Evolutionary conservation across 148 eudicot genomes (phyloP).

Genomic region (Cornus controversa): DNA sequence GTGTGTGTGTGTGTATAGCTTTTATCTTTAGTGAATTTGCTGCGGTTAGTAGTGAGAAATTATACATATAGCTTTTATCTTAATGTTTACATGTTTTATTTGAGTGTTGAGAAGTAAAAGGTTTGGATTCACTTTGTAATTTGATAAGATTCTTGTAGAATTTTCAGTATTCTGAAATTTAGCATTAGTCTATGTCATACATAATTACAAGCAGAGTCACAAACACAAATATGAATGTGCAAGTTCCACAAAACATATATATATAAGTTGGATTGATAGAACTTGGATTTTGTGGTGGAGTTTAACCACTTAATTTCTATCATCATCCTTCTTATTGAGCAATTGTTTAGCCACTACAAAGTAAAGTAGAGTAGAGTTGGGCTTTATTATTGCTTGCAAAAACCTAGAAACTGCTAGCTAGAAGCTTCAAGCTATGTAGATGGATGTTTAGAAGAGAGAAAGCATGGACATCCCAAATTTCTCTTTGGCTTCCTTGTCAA

Average conservation of each 20-base stretch:
- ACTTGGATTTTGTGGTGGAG: neutral
- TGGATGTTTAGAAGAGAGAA: constrained; percentile 34
- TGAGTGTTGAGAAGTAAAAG: no score
- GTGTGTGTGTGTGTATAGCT: no score
- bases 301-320: constrained; percentile 4
- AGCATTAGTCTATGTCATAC: no score
- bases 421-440: no score
- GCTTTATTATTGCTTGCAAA: constrained; percentile 18
- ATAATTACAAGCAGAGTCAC: neutral
- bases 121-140: no score
- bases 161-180: no score
- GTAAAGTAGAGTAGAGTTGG: no score
- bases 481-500: constrained; percentile 58
- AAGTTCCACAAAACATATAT: neutral
- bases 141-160: no score
- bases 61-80: no score
- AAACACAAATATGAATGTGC: neutral
- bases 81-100: no score
- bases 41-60: no score
- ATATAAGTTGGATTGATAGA: neutral
- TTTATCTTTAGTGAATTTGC: no score
- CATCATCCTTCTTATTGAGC: constrained; percentile 12
- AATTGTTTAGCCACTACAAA: constrained; percentile 7
- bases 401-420: constrained; percentile 1
- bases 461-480: constrained; percentile 45